Percentiles rank a stretch among this genome's conserved stretches.
Evolutionary conservation across 441 rosid genomes (phyloP).

Genomic region (Aleurites moluccanus): DNA sequence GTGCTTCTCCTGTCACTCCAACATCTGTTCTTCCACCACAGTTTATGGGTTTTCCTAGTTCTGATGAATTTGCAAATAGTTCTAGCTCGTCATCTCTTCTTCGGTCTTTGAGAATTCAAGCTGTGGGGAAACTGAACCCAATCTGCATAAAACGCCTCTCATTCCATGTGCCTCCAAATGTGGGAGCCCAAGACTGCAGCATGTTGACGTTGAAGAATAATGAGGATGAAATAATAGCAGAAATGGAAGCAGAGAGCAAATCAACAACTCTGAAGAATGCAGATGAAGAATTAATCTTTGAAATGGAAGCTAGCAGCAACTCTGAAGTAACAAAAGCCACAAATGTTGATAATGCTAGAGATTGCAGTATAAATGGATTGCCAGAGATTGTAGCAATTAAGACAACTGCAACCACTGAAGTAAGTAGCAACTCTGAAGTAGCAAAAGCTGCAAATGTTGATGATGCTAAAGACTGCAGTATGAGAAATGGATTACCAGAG

Average conservation of each 20-base stretch:
- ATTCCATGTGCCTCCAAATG: slow-evolving; percentile 45
- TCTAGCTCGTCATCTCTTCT: slow-evolving; percentile 54
- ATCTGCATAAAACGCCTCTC: slow-evolving; percentile 60
- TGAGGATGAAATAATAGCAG: slow-evolving; percentile 19
- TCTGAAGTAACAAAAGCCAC: slow-evolving; percentile 25
- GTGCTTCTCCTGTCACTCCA: slow-evolving; percentile 72
- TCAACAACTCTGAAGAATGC: slow-evolving; percentile 9
- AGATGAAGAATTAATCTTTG: slow-evolving; percentile 23
- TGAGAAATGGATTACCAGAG: slow-evolving; percentile 1
- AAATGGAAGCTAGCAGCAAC: slow-evolving; percentile 18
- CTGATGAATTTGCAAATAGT: slow-evolving; percentile 33
- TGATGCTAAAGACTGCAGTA: slow-evolving; percentile 12
- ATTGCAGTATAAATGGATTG: neutral
- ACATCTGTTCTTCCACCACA: slow-evolving; percentile 77
- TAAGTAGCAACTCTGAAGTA: slow-evolving; percentile 12
- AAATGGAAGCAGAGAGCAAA: slow-evolving; percentile 19
- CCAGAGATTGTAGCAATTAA: neutral
- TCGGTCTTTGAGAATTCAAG: slow-evolving; percentile 58
- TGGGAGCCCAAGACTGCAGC: slow-evolving; percentile 30
- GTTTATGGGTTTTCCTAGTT: slow-evolving; percentile 32
- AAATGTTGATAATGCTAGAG: slow-evolving; percentile 25
- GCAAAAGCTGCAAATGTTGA: slow-evolving; percentile 26
- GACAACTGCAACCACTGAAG: slow-evolving; percentile 12
- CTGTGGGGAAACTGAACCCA: slow-evolving; percentile 71
- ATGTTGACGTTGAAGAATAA: slow-evolving; percentile 13